Evolutionary conservation across 768 basidiomycete genomes (phyloP), one percentile per base, ranked within the genome.

Genomic region (Fomitopsis pulvina): DNA sequence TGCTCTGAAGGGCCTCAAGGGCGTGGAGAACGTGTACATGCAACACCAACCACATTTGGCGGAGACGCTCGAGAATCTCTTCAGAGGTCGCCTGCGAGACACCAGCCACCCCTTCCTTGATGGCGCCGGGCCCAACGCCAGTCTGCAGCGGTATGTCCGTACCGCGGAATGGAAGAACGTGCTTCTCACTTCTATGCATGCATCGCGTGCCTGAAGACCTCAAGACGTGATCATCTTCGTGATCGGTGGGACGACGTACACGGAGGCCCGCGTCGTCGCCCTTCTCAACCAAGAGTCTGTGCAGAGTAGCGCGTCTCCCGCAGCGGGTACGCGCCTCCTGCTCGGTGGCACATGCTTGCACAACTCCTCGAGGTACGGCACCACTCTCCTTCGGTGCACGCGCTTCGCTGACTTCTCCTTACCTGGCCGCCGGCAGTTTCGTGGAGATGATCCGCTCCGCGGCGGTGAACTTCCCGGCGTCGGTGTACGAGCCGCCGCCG

Each of bases 1-100:
- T 26, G 96, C 94, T 0, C 65, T 99, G 59, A 97, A 97, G 63
- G 96, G 96, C 5, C 72, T 99, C 41, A 96, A 96, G 91, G 96
- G 96, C 2, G 95, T 98, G 3, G 96, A 99, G 68, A 99, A 99
- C 60, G 94, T 98, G 14, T 99, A 97, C 64, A 99, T 92, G 49
- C 96, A 98, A 58, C 96, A 98, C 60, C 84, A 83, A 14, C 96
- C 96, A 6, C 93, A 94, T 66, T 73, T 99, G 4, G 83, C 87
- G 1, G 87, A 96, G 61, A 98, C 95, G 2, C 68, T 98, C 14
- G 96, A 99, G 60, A 78, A 87, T 46, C 68, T 99, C 3, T 78
- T 94, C 60, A 91, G 82, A 63, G 94, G 93, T 9, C 76, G 86
- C 47, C 67, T 99, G 52, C 83, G 80, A 57, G 96, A 99, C 56